Evolutionary conservation across 23 red algal species (phyloP).

Genomic region (Pyropia haitanensis): DNA sequence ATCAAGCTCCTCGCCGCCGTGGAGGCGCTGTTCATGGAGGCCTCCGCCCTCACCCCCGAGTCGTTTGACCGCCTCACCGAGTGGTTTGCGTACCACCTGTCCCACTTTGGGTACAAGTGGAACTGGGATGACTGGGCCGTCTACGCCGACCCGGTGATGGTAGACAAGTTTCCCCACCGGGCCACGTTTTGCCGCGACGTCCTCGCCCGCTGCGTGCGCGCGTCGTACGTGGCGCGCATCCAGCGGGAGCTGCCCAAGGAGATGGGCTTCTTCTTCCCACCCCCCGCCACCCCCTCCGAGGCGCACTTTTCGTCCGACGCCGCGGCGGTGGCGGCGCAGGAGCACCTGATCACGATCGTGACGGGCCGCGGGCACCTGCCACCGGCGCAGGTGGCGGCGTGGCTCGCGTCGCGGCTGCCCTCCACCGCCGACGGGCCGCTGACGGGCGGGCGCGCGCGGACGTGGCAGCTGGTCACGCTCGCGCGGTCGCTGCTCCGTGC

Average conservation of each 20-base stretch:
- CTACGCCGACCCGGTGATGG: constrained; percentile 46
- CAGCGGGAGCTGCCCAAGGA: constrained; percentile 39
- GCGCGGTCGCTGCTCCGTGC: constrained; percentile 53
- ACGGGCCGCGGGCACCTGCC: constrained; percentile 26
- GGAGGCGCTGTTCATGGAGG: constrained; percentile 61
- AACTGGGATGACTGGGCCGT: constrained; percentile 89
- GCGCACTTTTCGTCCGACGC: constrained; percentile 33
- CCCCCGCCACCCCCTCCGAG: constrained; percentile 11
- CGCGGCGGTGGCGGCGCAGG: constrained; percentile 16
- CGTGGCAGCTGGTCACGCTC: constrained; percentile 20
- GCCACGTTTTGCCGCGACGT: constrained; percentile 77
- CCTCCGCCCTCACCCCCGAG: constrained; percentile 56
- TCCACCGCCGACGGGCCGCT: constrained; percentile 2
- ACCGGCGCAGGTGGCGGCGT: constrained; percentile 8
- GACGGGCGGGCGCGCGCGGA: neutral
- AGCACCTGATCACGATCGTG: constrained; percentile 48
- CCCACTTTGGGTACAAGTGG: constrained; percentile 93
- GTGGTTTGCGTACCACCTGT: constrained; percentile 94
- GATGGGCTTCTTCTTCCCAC: constrained; percentile 51
- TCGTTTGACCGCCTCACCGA: constrained; percentile 73
- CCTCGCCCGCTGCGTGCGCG: constrained; percentile 40
- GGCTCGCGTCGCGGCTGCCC: constrained; percentile 27
- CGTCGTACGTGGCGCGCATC: constrained; percentile 66
- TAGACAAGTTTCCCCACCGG: constrained; percentile 53
- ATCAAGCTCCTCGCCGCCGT: constrained; percentile 74